Evolutionary conservation across 177 flowering plant genomes (phyloP).

Genomic region (Vitis hybrid): DNA sequence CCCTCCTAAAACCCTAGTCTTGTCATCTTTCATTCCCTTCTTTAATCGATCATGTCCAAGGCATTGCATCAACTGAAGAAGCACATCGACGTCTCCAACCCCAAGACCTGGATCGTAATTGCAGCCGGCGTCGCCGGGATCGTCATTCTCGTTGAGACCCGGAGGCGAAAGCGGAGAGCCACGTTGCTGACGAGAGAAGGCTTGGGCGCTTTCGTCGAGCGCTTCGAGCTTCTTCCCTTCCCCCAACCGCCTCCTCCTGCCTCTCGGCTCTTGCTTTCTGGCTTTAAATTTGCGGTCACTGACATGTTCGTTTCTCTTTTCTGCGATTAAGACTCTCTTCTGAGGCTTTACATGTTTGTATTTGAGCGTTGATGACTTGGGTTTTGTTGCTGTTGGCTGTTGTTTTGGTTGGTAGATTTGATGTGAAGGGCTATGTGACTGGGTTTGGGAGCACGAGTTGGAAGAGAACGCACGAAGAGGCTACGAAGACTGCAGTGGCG

Average conservation of each 20-base stretch:
- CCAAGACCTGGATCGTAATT: conserved; percentile 61
- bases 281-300: conserved; percentile 72
- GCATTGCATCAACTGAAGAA: conserved; percentile 21
- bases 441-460: conserved; percentile 91
- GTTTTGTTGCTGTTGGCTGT: neutral
- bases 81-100: conserved; percentile 30
- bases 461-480: conserved; percentile 70
- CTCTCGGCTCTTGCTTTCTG: conserved; percentile 58
- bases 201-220: conserved; percentile 76
- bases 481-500: conserved; percentile 57
- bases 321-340: neutral
- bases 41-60: conserved; percentile 27
- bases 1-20: conserved; percentile 24
- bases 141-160: conserved; percentile 54
- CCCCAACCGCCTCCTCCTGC: conserved; percentile 96
- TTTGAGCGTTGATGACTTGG: neutral
- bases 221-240: conserved; percentile 69
- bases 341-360: neutral
- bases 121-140: conserved; percentile 76
- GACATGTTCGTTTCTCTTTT: conserved; percentile 56
- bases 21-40: neutral
- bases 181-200: conserved; percentile 35
- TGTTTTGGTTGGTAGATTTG: conserved; percentile 53
- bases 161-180: conserved; percentile 32
- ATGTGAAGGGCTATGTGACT: conserved; percentile 74